A percentile compares a stretch with the other conserved stretches of the same genome.
phyloP scores from a whole-genome alignment of 805 yeast species.

The Nakazawaea ishiwadae region DNA sequence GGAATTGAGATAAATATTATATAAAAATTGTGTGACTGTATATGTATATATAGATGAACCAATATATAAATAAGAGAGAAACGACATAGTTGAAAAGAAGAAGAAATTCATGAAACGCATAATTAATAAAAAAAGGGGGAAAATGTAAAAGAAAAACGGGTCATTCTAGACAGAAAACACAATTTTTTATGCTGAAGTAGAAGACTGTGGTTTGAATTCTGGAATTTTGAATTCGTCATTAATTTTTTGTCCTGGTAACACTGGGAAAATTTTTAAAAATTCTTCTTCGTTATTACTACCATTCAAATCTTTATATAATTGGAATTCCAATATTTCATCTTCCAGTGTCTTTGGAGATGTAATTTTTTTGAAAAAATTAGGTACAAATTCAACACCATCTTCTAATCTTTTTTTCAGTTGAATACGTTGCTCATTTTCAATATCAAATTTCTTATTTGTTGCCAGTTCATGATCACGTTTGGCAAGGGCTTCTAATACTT shows the following conservation, averaged over 20 bases:
- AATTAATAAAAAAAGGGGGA: too few species aligned
- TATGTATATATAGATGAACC: too few species aligned
- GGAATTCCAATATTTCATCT: conserved; percentile 47
- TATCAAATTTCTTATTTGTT: conserved; percentile 80
- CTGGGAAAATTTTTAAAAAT: conserved; percentile 62
- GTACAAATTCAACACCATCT: conserved; percentile 76
- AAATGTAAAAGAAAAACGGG: too few species aligned
- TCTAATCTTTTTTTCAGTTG: conserved; percentile 70
- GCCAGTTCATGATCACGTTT: conserved; percentile 76
- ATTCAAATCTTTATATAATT: conserved; percentile 48
- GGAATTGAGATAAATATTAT: neutral
- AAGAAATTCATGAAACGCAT: too few species aligned
- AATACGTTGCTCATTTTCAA: conserved; percentile 83
- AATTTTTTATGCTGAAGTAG: too few species aligned
- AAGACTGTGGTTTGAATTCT: conserved; percentile 45
- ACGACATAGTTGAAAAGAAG: too few species aligned
- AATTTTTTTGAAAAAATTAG: conserved; percentile 63
- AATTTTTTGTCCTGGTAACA: conserved; percentile 76
- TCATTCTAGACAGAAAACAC: too few species aligned
- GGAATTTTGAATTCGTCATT: conserved; percentile 64
- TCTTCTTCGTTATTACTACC: conserved; percentile 51
- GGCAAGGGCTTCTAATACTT: conserved; percentile 79
- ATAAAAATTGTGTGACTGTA: too few species aligned
- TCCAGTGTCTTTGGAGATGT: conserved; percentile 26
- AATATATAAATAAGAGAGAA: too few species aligned